Conservation (phyloP, 1,284 basidiomycete genomes). For the Heterobasidion occidentale region DNA sequence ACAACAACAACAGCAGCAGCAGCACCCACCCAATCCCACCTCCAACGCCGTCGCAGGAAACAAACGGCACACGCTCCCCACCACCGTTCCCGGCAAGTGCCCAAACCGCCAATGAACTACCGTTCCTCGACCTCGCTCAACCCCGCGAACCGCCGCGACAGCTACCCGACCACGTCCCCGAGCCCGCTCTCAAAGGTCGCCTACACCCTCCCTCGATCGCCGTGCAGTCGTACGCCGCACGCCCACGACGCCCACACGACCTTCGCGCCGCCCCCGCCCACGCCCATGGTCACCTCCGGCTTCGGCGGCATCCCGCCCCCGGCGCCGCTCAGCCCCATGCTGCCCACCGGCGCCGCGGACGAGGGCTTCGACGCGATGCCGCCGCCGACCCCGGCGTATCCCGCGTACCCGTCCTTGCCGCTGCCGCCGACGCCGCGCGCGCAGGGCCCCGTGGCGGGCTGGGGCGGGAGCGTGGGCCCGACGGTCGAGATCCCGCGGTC, state of each 20-base stretch:
- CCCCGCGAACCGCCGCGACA: constrained; percentile 19
- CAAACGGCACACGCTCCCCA: constrained; percentile 49
- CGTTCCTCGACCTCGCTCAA: constrained; percentile 25
- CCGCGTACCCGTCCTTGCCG: constrained; percentile 48
- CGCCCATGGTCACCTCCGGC: constrained; percentile 3
- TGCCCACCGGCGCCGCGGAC: constrained; percentile 9
- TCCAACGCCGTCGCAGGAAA: constrained; percentile 39
- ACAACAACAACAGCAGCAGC: constrained; percentile 3
- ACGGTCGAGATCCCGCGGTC: constrained; percentile 61
- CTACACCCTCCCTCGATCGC: constrained; percentile 28
- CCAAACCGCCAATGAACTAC: constrained; percentile 23
- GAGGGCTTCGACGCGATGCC: constrained; percentile 11
- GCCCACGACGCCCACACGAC: constrained; percentile 40
- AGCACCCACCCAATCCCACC: constrained; percentile 14
- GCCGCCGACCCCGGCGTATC: constrained; percentile 59
- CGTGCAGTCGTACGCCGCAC: constrained; percentile 31
- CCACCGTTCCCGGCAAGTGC: constrained; percentile 11
- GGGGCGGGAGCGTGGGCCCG: constrained; percentile 39
- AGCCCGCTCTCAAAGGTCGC: constrained; percentile 11
- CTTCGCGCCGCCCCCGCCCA: constrained; percentile 19
- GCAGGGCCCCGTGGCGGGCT: constrained; percentile 44
- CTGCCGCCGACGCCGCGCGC: constrained; percentile 43
- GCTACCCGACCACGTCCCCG: constrained; percentile 13
- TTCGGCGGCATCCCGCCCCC: constrained; percentile 9
- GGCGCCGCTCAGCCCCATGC: constrained; percentile 5